Evolutionary conservation across 2,329 filamentous ascomycete species (phyloP), one percentile per base, ranked within the genome.

Genomic region (Scopulariopsis brevicaulis): DNA sequence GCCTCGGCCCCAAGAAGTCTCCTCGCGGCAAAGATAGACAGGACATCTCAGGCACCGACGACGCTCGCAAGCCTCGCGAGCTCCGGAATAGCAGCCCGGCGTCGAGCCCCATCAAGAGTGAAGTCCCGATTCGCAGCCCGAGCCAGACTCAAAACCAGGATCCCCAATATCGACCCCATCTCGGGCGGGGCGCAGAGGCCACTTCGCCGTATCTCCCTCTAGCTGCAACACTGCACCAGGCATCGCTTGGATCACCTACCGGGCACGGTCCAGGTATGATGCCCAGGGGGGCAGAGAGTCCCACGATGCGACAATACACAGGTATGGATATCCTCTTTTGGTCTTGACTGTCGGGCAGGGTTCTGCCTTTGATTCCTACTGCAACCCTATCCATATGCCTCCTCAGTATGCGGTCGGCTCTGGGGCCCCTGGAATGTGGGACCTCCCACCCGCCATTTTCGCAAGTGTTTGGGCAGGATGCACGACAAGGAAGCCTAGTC

Each of bases 1-100:
- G 71, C 48, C 74, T 75, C 65, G 71, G 71, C 58, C 70, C 73
- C 62, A 70, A 57, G 34, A 66, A 64, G 71, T 66, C 54, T 55
- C 59, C 46, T 53, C 56, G 59, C 57, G 50, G 52, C 40, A 60
- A 55, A 55, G 53, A 56, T 53, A 62, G 58, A 46, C 59, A 63
- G 40, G 37, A 50, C 60, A 56, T 55, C 61, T 57, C 60, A 58
- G 14, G 55, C 58, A n/a, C 61, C 55, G 56, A 61, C 57, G 53
- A 60, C 32, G 15, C 32, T 59, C 32, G 20, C 34, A 59, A 53
- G 20, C 22, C 51, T 34, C 56, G 53, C 35, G 56, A 59, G 43
- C 65, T 35, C 50, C 61, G 52, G 57, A 61, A 59, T 28, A 58
- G 55, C 50, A 55, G n/a, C 37, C 37, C 55, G 15, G 28, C n/a